Evolutionary conservation across 2,329 filamentous ascomycete species (phyloP).

Genomic region (Alternaria incomplexa): DNA sequence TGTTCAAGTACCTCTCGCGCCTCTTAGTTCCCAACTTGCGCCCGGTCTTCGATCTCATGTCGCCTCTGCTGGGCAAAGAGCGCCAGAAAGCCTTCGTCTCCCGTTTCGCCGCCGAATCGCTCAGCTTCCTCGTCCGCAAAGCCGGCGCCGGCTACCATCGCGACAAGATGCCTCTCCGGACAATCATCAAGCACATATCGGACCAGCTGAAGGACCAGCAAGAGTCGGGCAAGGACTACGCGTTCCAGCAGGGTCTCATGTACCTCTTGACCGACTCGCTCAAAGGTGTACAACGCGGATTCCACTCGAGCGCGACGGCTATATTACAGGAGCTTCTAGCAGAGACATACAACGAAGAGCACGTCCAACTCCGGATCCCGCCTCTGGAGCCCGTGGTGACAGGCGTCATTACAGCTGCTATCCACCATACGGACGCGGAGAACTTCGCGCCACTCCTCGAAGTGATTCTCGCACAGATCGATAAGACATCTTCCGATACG

Average conservation of each 20-base stretch:
- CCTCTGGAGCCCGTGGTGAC: slow-evolving; percentile 67
- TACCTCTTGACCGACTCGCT: slow-evolving; percentile 86
- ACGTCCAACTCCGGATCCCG: slow-evolving; percentile 53
- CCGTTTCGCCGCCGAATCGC: slow-evolving; percentile 89
- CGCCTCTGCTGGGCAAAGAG: slow-evolving; percentile 81
- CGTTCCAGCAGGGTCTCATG: slow-evolving; percentile 90
- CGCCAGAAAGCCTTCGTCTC: slow-evolving; percentile 85
- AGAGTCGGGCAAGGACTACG: slow-evolving; percentile 64
- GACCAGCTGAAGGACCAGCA: slow-evolving; percentile 66
- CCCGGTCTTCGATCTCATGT: slow-evolving; percentile 82
- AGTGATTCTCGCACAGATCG: slow-evolving; percentile 55
- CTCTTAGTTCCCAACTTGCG: slow-evolving; percentile 84
- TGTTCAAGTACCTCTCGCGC: slow-evolving; percentile 95
- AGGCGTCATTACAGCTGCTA: slow-evolving; percentile 78
- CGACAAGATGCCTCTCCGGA: slow-evolving; percentile 69
- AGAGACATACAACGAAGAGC: slow-evolving; percentile 33
- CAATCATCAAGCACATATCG: slow-evolving; percentile 75
- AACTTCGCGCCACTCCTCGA: slow-evolving; percentile 74
- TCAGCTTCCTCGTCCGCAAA: slow-evolving; percentile 93
- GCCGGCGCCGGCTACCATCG: slow-evolving; percentile 78
- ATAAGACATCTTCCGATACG: slow-evolving; percentile 53
- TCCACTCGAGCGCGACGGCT: slow-evolving; percentile 64
- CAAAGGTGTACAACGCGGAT: slow-evolving; percentile 64
- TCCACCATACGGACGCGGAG: slow-evolving; percentile 79
- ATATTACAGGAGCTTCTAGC: slow-evolving; percentile 60